These are phyloP conservation scores for Nelumbo lutea DNA, from an alignment of 164 flowering plant genomes.

Conservation along the genomic window DNA sequence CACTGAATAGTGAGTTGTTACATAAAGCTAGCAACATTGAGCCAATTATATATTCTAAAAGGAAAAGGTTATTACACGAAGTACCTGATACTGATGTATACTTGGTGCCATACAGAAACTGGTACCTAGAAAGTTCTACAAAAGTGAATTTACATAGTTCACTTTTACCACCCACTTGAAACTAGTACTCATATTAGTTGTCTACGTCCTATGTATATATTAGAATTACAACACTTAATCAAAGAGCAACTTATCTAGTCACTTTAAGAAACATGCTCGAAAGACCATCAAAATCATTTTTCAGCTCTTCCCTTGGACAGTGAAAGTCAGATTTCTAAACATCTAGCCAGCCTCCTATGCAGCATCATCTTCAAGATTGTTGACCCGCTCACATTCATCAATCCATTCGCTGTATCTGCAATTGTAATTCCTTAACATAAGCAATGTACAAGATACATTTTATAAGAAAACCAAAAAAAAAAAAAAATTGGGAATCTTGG, in stretches of 20 bases:
- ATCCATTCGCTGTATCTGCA: constrained; percentile 74
- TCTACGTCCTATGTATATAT: not conserved
- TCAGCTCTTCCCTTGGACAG: not conserved
- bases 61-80: too few species aligned
- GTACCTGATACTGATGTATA: too few species aligned
- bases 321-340: not conserved
- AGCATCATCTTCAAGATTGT: constrained; percentile 52
- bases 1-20: too few species aligned
- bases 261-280: not conserved
- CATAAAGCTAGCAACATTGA: too few species aligned
- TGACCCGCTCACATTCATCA: constrained; percentile 64
- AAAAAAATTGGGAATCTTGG: not conserved
- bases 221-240: too few species aligned
- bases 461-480: constrained; percentile 1
- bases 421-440: not conserved
- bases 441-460: too few species aligned
- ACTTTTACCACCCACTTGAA: too few species aligned
- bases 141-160: too few species aligned
- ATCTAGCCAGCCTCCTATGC: constrained; percentile 9
- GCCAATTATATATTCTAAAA: too few species aligned
- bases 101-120: too few species aligned
- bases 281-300: not conserved
- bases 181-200: not conserved
- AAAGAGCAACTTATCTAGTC: not conserved
- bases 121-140: too few species aligned